Conservation (phyloP, 192 early-diverging fungal species). For the Phlyctochytrium planicorne region DNA sequence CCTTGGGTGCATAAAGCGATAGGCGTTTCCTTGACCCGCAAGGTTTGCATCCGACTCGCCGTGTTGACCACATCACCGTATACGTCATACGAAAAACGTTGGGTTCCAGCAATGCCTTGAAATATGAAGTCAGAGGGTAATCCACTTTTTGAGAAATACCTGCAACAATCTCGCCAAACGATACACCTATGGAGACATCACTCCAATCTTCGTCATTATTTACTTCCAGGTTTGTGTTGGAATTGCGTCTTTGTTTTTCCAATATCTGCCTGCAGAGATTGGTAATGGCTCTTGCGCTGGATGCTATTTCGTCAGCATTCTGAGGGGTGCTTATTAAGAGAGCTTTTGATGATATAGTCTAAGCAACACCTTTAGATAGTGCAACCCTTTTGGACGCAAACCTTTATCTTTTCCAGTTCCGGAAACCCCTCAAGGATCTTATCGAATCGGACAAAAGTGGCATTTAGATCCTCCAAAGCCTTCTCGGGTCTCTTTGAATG, state of each 20-base stretch:
- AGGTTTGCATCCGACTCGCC: neutral
- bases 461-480: neutral
- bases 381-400: neutral
- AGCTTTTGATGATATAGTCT: slow-evolving; percentile 2
- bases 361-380: neutral
- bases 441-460: neutral
- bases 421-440: neutral
- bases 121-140: neutral
- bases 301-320: neutral
- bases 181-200: neutral
- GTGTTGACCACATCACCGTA: slow-evolving; percentile 1
- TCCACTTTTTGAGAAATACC: slow-evolving; percentile 1
- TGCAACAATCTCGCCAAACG: neutral
- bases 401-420: slow-evolving; percentile 5
- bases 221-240: neutral
- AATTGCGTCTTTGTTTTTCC: neutral
- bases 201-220: neutral
- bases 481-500: neutral
- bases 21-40: neutral
- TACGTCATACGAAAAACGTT: neutral
- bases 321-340: neutral
- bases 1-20: neutral
- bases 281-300: neutral
- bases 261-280: neutral
- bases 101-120: neutral